Percentiles rank a stretch among this genome's conserved stretches.
These are phyloP conservation scores for Stylonectria norvegica DNA, from an alignment of 2,329 filamentous ascomycete species.

Conservation along the genomic window DNA sequence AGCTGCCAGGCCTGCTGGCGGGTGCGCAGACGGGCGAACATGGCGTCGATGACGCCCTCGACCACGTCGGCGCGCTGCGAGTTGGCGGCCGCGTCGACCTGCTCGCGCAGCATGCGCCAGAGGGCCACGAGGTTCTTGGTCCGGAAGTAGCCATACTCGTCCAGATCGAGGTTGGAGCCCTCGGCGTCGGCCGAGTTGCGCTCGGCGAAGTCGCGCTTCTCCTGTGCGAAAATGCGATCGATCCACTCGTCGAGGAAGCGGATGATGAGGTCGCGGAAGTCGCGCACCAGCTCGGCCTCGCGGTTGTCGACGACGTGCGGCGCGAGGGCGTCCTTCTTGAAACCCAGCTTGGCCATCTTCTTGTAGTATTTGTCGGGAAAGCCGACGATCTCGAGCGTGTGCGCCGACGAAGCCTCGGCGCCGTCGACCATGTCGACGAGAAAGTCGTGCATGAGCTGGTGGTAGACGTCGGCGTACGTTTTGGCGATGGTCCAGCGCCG, in stretches of 20 bases:
- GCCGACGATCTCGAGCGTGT: constrained; percentile 87
- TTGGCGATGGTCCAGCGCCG: constrained; percentile 95
- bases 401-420: constrained; percentile 75
- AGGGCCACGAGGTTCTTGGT: constrained; percentile 90
- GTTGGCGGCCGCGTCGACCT: constrained; percentile 78
- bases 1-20: constrained; percentile 84
- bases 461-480: constrained; percentile 87
- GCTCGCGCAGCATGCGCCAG: constrained; percentile 96
- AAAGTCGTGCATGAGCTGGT: constrained; percentile 93
- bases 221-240: constrained; percentile 81
- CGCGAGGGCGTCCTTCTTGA: constrained; percentile 69
- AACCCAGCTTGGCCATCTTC: constrained; percentile 90
- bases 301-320: constrained; percentile 89
- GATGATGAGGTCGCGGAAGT: constrained; percentile 94
- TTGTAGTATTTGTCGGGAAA: constrained; percentile 96
- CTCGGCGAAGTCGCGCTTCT: constrained; percentile 76
- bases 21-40: constrained; percentile 81
- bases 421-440: constrained; percentile 80
- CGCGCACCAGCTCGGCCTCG: constrained; percentile 83
- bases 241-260: constrained; percentile 97
- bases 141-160: constrained; percentile 86
- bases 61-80: constrained; percentile 86
- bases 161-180: constrained; percentile 72
- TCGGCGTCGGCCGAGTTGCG: constrained; percentile 74
- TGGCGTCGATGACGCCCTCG: constrained; percentile 92